Evolutionary conservation across 2,329 filamentous ascomycete genomes (phyloP), one percentile per base, ranked within the genome.

Genomic region (Ophiostoma ulmi): DNA sequence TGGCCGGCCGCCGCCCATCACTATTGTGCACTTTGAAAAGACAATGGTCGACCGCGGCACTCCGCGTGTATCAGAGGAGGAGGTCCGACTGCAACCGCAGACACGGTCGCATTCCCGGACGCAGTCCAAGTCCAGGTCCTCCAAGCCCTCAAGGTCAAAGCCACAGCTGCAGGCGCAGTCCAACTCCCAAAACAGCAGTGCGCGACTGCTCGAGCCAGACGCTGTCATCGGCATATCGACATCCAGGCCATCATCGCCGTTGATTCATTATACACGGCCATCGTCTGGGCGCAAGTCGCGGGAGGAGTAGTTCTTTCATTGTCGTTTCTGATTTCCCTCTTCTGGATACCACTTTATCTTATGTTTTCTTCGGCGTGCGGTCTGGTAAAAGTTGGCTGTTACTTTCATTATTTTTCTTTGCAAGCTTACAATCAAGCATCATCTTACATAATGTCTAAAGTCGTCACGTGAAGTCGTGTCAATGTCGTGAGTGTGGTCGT

Each of bases 21-120:
- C 82, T 73, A 89, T 94, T 72, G 90, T 89, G 66, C 87, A 83
- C 74, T 93, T 91, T 76, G 93, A 97, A 78, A 95, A 97, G 80
- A 87, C 88, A 2, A 84, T 84, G 14, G 85, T 89, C 58, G 87
- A 87, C 41, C 68, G 67, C 5, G 66, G 39, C n/a, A 65, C 55
- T 0, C 76, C 78, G 0, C 79, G 81, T 3, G 78, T 76, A 7
- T 72, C 76, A 17, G 69, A 78, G 14, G 78, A 81, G 14, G 70
- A 76, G 2, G 76, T 76, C 52, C 78, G 78, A 52, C 73, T 82
- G 69, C 79, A 75, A 41, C 38, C 61, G 5, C 75, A 80, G 17
- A 80, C 83, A 36, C 81, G n/a, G 38, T 39, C 35, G 26, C 58
- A 64, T 35, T 11, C 31, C 5, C 17, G 8, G 31, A 39, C 63